These are phyloP conservation scores for Fusarium verrucosum DNA, from an alignment of 2,329 filamentous ascomycete species.

Conservation along the genomic window DNA sequence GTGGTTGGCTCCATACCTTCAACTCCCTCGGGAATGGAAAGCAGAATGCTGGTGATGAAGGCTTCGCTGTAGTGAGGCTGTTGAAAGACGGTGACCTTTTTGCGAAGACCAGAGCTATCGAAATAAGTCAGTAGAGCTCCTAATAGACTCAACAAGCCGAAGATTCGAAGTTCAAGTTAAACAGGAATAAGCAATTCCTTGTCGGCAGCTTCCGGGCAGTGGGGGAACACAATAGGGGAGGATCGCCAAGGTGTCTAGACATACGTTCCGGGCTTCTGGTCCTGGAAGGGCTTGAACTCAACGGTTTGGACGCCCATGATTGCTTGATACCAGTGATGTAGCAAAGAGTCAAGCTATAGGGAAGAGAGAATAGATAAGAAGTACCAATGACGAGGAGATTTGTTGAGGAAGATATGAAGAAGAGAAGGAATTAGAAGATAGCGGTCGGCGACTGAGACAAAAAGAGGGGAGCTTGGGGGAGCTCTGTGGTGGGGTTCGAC, in stretches of 20 bases:
- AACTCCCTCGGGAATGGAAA: constrained; percentile 94
- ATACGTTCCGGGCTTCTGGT: constrained; percentile 99
- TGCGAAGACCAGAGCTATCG: constrained; percentile 90
- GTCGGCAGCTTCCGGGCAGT: constrained; percentile 9
- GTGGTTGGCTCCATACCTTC: constrained; percentile 65
- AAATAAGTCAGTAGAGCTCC: constrained; percentile 18
- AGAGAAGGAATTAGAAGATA: constrained; percentile 17
- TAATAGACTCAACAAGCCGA: not conserved
- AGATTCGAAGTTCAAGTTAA: not conserved
- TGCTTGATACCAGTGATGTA: constrained; percentile 8
- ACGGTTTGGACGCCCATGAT: constrained; percentile 80
- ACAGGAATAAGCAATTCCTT: not conserved
- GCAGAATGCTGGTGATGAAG: constrained; percentile 91
- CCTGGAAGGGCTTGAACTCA: constrained; percentile 83
- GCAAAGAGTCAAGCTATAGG: constrained; percentile 4
- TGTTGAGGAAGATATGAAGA: constrained; percentile 33
- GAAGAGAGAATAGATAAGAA: constrained; percentile 1
- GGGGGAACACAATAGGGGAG: constrained; percentile 18
- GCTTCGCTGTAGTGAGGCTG: constrained; percentile 94
- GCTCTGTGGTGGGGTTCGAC: constrained; percentile 41
- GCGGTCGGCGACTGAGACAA: constrained; percentile 27
- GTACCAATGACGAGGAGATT: constrained; percentile 4
- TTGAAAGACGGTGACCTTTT: constrained; percentile 99
- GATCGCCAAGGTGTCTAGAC: constrained; percentile 54
- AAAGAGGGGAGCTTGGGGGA: constrained; percentile 45